Base-by-base conservation (phyloP, 257 asterid species). In the Salvia hispanica region DNA sequence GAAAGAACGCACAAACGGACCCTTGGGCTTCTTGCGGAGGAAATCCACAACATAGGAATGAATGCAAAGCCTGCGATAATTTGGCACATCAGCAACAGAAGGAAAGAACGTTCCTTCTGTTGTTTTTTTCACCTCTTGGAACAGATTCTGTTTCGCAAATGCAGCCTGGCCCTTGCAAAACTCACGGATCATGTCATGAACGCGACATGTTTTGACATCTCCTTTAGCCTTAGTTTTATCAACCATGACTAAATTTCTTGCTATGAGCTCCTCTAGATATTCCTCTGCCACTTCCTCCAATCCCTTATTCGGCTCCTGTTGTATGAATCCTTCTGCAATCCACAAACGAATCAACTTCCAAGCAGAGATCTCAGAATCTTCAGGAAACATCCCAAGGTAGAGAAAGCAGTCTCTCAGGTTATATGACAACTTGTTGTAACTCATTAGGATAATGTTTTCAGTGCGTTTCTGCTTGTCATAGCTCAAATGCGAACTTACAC, bases 261-360 rank as follows among this genome's bases (percentile, higher is more conserved):
- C 62, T 1, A 82, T 67, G 12, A 85, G 80, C 4, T 81, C 89
- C 48, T 69, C 60, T 64, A 85, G 21, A 69, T 71, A 71, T 9
- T 58, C 81, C 64, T 79, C 81, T 0, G 92, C 89, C 11, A 52
- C 61, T 47, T 55, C 73, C 79, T 85, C 87, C 58, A 83, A 33
- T 51, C 77, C 76, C 56, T 61, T 56, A 34, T 50, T 25, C 2
- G 37, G 15, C 15, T 62, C 54, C 0, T 43, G 61, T 39, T 51
- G 69, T 13, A 85, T 59, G 66, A 85, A 85, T 6, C 92, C 89
- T 72, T 83, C 85, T 0, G 92, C 86, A 0, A 85, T 79, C 92
- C 92, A 83, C 69, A 85, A 44, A 0, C 73, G 67, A 3, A 51
- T 62, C 64, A 85, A 47, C 33, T 66, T 81, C 82, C 82, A 74